Percentiles rank a stretch among this genome's conserved stretches.
Conservation (phyloP, 1,284 basidiomycete species). For the Fomitopsis betulina region DNA sequence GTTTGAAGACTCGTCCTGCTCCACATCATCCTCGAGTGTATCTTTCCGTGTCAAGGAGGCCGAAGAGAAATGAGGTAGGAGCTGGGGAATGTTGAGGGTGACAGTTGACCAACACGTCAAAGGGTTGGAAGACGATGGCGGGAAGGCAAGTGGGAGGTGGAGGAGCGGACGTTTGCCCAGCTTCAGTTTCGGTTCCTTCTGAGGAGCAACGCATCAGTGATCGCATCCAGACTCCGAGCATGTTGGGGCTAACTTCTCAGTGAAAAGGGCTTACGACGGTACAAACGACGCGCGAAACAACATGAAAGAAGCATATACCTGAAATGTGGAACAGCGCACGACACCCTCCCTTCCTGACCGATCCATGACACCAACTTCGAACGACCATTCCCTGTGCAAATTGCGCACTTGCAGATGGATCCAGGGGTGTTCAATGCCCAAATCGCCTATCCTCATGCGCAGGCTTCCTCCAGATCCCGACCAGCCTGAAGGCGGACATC, state of each 20-base stretch:
- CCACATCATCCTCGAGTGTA: constrained; percentile 12
- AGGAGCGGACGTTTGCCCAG: constrained; percentile 45
- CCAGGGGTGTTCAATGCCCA: constrained; percentile 74
- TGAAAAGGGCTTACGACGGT: background rate
- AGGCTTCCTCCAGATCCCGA: background rate
- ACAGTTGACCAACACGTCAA: constrained; percentile 75
- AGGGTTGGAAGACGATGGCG: constrained; percentile 43
- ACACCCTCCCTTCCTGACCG: constrained; percentile 51
- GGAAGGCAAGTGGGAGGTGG: constrained; percentile 72
- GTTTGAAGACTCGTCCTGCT: background rate
- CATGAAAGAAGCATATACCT: constrained; percentile 38
- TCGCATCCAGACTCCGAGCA: constrained; percentile 1
- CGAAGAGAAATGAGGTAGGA: constrained; percentile 63
- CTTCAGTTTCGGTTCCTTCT: constrained; percentile 58
- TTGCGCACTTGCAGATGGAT: constrained; percentile 72
- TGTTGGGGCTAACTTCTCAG: background rate
- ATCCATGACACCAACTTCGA: constrained; percentile 78
- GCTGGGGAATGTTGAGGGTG: constrained; percentile 52
- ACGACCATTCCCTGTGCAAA: constrained; percentile 64
- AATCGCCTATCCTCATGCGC: constrained; percentile 19
- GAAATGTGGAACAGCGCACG: constrained; percentile 76
- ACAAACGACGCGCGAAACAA: constrained; percentile 1
- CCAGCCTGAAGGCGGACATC: constrained; percentile 40
- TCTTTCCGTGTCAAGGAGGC: constrained; percentile 31
- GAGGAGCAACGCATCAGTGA: constrained; percentile 9